phyloP scores from a whole-genome alignment of 805 yeast genomes.

The Myxozyma lipomycoides region DNA sequence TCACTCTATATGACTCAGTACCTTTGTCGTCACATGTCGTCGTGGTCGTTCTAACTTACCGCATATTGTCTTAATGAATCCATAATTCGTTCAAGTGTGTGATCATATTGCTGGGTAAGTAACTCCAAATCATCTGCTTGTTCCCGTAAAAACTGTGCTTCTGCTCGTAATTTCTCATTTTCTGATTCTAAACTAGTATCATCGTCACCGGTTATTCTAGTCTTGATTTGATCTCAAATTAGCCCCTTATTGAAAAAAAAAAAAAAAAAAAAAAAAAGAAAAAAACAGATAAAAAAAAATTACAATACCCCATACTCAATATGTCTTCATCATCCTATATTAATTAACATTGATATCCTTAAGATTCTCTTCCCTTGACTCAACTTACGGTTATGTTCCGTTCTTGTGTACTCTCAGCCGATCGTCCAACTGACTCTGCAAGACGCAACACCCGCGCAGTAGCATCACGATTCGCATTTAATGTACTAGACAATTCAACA shows the following conservation, averaged over 20 bases:
- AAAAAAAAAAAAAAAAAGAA: too few species aligned
- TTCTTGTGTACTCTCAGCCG: slow-evolving; percentile 3
- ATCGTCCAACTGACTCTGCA: slow-evolving; percentile 20
- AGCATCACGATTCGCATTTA: slow-evolving; percentile 24
- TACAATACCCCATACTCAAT: background rate
- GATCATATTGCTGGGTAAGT: slow-evolving; percentile 22
- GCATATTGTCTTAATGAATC: slow-evolving; percentile 18
- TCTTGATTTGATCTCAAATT: background rate
- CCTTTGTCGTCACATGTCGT: background rate
- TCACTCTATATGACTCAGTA: background rate
- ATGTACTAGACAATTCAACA: slow-evolving; percentile 19
- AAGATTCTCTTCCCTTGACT: too few species aligned
- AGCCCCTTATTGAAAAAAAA: background rate
- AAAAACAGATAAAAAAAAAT: too few species aligned
- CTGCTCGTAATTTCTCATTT: slow-evolving; percentile 12
- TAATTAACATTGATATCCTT: too few species aligned
- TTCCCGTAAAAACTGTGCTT: slow-evolving; percentile 4
- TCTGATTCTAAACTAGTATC: slow-evolving; percentile 9
- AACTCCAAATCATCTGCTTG: slow-evolving; percentile 25
- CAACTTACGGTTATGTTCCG: too few species aligned
- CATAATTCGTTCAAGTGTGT: slow-evolving; percentile 22
- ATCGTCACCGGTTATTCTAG: background rate
- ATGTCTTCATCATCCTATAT: too few species aligned
- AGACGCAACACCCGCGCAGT: slow-evolving; percentile 22
- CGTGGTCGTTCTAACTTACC: slow-evolving; percentile 1